These are phyloP conservation scores for Solanum clarkiae DNA, from an alignment of 257 asterid genomes.

Conservation along the genomic window DNA sequence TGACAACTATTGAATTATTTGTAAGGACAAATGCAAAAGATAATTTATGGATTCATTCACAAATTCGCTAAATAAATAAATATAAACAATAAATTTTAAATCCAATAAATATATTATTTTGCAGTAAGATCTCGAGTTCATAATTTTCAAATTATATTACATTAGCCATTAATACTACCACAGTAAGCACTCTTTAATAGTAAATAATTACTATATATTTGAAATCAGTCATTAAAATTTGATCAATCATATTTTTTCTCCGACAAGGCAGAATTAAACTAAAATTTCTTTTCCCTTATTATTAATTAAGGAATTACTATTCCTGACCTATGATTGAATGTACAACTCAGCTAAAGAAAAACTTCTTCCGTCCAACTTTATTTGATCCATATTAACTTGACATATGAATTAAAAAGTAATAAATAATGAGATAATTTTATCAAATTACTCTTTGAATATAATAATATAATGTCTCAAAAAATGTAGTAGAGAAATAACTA, in stretches of 20 bases:
- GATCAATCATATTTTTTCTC: background rate
- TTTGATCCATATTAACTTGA: too few relatives aligned
- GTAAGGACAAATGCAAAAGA: background rate
- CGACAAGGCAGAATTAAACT: background rate
- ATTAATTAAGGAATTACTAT: background rate
- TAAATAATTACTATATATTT: too few relatives aligned
- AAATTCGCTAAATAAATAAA: background rate
- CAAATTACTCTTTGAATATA: too few relatives aligned
- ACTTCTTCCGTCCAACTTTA: too few relatives aligned
- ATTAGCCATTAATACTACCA: background rate
- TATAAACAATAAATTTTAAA: background rate
- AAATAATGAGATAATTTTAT: too few relatives aligned
- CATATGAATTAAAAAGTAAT: too few relatives aligned
- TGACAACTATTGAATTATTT: background rate
- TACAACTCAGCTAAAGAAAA: background rate
- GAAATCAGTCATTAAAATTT: background rate
- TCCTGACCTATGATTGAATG: background rate
- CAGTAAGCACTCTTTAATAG: background rate
- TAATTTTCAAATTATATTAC: background rate
- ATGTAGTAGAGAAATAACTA: too few relatives aligned
- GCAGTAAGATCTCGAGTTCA: background rate
- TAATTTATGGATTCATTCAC: background rate
- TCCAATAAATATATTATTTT: background rate
- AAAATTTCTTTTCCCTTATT: background rate
- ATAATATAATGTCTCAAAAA: too few relatives aligned